Percentiles rank a stretch among this genome's conserved stretches.
Conservation (phyloP, 179 eudicot species). For the Silene noctiflora region DNA sequence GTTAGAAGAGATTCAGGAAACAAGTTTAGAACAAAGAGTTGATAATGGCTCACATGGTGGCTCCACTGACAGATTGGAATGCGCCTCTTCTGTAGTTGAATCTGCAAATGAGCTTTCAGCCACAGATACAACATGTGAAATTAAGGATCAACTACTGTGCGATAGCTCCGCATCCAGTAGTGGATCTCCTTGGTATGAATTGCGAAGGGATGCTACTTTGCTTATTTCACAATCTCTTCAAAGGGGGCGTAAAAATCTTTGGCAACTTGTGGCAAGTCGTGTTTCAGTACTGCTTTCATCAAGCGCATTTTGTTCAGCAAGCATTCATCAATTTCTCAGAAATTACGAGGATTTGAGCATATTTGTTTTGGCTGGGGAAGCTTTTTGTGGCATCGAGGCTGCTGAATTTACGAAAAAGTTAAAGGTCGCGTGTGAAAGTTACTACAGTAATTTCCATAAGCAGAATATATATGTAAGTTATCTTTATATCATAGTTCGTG, state of each 20-base stretch:
- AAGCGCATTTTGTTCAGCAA: conserved; percentile 75
- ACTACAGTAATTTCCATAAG: conserved; percentile 72
- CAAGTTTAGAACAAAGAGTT: conserved; percentile 24
- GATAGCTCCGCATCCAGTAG: conserved; percentile 52
- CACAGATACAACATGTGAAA: conserved; percentile 31
- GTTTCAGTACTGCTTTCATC: conserved; percentile 83
- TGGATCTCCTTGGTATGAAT: conserved; percentile 85
- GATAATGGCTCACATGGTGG: conserved; percentile 36
- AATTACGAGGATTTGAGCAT: conserved; percentile 77
- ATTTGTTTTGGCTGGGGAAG: conserved; percentile 84
- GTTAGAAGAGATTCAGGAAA: conserved; percentile 34
- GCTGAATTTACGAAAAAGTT: conserved; percentile 75
- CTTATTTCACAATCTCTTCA: conserved; percentile 73
- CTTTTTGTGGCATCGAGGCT: conserved; percentile 83
- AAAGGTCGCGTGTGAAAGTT: conserved; percentile 75
- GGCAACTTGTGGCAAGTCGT: conserved; percentile 92
- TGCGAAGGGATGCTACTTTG: conserved; percentile 79
- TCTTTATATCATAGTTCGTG: neutral
- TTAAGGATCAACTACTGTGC: conserved; percentile 44
- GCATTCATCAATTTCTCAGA: conserved; percentile 89
- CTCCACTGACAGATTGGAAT: conserved; percentile 34
- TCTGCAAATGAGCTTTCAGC: conserved; percentile 25
- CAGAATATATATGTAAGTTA: conserved; percentile 84
- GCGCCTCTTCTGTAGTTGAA: conserved; percentile 26
- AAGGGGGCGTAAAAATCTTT: conserved; percentile 81